Evolutionary conservation across 2,329 filamentous ascomycete species (phyloP), one percentile per base, ranked within the genome.

Genomic region (Acarospora socialis): DNA sequence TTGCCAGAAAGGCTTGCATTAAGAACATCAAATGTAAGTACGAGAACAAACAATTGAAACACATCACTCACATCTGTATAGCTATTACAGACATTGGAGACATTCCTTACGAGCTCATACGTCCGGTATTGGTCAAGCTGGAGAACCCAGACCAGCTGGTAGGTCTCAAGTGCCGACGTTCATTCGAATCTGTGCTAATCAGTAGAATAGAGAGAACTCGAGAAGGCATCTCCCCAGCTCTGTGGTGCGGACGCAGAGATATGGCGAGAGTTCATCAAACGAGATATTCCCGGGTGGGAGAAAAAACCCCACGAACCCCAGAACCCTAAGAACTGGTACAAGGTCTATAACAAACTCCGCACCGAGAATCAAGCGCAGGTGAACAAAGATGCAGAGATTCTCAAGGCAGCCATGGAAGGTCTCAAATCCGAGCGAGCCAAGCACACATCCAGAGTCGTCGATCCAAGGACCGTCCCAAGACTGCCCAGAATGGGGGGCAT

Each of bases 201-300:
- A 33, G n/a, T 15, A 10, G 13, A 26, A 23, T 28, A 65, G 59
- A 56, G 61, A 42, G 54, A 66, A 35, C 67, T 94, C 36, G 86
- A 94, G 56, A 39, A 66, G 30, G 73, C 75, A 48, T 86, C 77
- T 4, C 81, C 83, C 0, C 81, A 92, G 41, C 66, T 94, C 31
- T 63, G 70, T 38, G 72, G 73, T 21, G 64, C 79, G 34, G 75
- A 75, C 22, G 66, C 61, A 13, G 78, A 84, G 44, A 61, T 87
- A 39, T 94, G 87, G 87, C 57, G 73, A 24, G 68, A 70, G 17
- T 70, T 94, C 47, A 90, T 95, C 53, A 68, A 71, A 31, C 71
- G 74, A 28, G 75, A 93, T 46, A 81, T 93, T 39, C 73, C 74
- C 2, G 59, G 70, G 34, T 77, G 73, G 53, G 63, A 74, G 24